Conservation (phyloP, 345 rosid species). For the Geranium rotundifolium region DNA sequence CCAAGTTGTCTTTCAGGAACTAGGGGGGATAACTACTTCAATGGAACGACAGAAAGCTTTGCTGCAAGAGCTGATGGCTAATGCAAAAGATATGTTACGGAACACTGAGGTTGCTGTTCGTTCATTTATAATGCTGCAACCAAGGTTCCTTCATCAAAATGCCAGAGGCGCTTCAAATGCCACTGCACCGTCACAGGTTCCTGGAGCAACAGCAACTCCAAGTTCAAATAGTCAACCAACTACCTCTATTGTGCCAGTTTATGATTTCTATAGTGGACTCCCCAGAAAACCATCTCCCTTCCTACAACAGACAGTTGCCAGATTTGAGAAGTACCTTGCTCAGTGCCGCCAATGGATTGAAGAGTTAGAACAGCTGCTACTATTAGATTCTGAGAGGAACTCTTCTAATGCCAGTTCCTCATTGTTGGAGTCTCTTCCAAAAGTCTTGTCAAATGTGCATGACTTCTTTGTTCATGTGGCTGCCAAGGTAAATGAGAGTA, state of each 20-base stretch:
- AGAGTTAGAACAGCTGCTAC: conserved; percentile 84
- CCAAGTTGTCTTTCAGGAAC: conserved; percentile 38
- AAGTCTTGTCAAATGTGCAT: conserved; percentile 82
- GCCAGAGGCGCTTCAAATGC: conserved; percentile 37
- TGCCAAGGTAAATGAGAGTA: conserved; percentile 58
- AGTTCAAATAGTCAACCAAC: conserved; percentile 48
- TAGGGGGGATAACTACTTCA: conserved; percentile 74
- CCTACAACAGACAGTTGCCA: conserved; percentile 62
- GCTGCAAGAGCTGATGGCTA: conserved; percentile 68
- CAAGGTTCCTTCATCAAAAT: conserved; percentile 57
- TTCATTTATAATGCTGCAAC: conserved; percentile 71
- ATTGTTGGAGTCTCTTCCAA: conserved; percentile 73
- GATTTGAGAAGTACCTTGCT: conserved; percentile 78
- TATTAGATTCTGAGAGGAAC: conserved; percentile 58
- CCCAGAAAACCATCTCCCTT: conserved; percentile 87
- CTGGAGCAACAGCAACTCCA: conserved; percentile 39
- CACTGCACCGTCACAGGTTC: conserved; percentile 48
- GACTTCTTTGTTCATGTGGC: conserved; percentile 91
- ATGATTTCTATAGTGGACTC: conserved; percentile 76
- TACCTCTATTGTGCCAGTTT: conserved; percentile 43
- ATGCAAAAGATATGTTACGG: conserved; percentile 70
- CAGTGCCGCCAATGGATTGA: conserved; percentile 87
- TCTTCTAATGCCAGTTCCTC: conserved; percentile 38
- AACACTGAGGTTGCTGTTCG: conserved; percentile 82
- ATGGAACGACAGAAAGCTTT: conserved; percentile 78